Conservation (phyloP, 805 yeast genomes). For the Limtongia smithiae region DNA sequence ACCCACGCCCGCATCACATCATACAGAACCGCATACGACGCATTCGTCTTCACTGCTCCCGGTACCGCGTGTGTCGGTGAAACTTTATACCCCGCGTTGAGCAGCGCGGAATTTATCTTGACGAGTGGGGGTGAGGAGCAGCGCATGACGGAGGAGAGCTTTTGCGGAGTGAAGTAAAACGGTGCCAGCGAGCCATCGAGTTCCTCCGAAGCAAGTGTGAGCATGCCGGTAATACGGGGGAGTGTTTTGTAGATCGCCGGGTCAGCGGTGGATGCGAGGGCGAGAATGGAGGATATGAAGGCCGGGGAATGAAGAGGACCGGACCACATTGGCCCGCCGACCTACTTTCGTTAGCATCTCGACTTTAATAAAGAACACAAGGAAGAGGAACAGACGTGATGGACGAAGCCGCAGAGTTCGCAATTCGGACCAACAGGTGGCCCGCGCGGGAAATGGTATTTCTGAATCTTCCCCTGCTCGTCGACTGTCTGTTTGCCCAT, state of each 20-base stretch:
- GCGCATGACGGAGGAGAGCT: conserved; percentile 68
- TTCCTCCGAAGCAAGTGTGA: conserved; percentile 76
- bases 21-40: conserved; percentile 80
- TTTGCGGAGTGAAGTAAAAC: conserved; percentile 80
- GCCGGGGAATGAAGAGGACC: conserved; percentile 67
- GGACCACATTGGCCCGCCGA: conserved; percentile 97
- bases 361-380: not conserved
- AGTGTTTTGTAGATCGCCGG: conserved; percentile 67
- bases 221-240: conserved; percentile 87
- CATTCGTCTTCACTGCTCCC: conserved; percentile 83
- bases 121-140: conserved; percentile 80
- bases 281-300: conserved; percentile 62
- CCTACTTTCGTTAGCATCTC: conserved; percentile 10
- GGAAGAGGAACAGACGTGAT: conserved; percentile 42
- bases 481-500: conserved; percentile 56
- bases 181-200: conserved; percentile 50
- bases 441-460: conserved; percentile 64
- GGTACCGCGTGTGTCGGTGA: conserved; percentile 88
- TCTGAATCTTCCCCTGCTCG: conserved; percentile 37
- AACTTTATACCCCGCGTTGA: conserved; percentile 76
- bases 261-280: conserved; percentile 49
- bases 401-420: conserved; percentile 61
- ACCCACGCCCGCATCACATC: conserved; percentile 65
- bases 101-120: conserved; percentile 69
- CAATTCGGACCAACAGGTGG: conserved; percentile 62